These are phyloP conservation scores for Plectranthus barbatus DNA, from an alignment of 257 asterid species.

Conservation along the genomic window DNA sequence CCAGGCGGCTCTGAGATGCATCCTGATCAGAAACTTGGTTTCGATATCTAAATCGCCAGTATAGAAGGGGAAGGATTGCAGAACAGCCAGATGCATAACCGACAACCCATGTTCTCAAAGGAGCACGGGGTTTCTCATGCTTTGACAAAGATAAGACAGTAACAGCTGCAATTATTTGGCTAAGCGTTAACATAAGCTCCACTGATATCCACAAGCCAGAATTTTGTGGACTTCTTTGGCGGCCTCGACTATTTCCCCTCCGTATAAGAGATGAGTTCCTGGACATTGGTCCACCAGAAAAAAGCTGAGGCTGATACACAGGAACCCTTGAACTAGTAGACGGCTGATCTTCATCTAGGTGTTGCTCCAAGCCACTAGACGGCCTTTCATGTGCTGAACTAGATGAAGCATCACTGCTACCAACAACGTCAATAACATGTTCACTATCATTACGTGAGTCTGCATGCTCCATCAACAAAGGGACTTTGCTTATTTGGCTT, in stretches of 20 bases:
- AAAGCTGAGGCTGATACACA: conserved; percentile 39
- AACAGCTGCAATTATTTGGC: conserved; percentile 80
- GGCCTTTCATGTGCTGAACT: conserved; percentile 42
- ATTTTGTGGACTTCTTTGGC: conserved; percentile 78
- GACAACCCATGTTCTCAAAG: conserved; percentile 68
- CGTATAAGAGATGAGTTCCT: conserved; percentile 53
- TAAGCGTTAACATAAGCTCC: conserved; percentile 66
- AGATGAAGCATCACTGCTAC: conserved; percentile 44
- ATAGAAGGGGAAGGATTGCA: conserved; percentile 74
- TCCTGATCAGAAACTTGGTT: conserved; percentile 64
- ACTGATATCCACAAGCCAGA: conserved; percentile 84
- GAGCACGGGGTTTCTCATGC: conserved; percentile 78
- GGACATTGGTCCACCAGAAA: conserved; percentile 49
- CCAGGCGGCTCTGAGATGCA: conserved; percentile 42
- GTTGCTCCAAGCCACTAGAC: conserved; percentile 36
- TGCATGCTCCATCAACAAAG: conserved; percentile 57
- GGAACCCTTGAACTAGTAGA: conserved; percentile 60
- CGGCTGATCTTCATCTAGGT: conserved; percentile 50
- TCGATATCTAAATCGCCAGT: conserved; percentile 77
- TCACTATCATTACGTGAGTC: conserved; percentile 28
- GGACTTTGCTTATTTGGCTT: conserved; percentile 45
- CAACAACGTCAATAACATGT: conserved; percentile 59
- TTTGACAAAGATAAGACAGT: conserved; percentile 62
- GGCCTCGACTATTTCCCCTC: conserved; percentile 64
- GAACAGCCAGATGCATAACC: conserved; percentile 93